Percentiles rank a stretch among this genome's conserved stretches.
Conservation (phyloP, 2,329 filamentous ascomycete genomes). For the Colletotrichum gloeosporioides region DNA sequence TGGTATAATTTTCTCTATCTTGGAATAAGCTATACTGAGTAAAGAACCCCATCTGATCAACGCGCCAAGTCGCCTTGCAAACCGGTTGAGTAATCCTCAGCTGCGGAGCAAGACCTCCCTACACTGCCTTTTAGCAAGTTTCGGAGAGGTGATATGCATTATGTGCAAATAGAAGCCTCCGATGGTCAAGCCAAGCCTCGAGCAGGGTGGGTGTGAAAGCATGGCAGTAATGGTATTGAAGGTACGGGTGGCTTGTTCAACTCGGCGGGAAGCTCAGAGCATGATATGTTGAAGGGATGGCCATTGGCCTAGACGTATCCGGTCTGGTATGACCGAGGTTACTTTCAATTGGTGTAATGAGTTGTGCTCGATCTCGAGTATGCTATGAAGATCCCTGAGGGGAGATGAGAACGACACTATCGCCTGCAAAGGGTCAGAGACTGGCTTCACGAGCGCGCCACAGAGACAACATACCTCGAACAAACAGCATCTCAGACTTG, state of each 20-base stretch:
- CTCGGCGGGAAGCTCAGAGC: background rate
- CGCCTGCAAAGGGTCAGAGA: conserved; percentile 53
- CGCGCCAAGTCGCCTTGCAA: background rate
- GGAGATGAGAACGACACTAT: conserved; percentile 76
- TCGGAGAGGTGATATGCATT: background rate
- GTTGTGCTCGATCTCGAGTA: background rate
- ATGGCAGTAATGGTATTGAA: background rate
- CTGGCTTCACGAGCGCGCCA: background rate
- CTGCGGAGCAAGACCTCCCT: background rate
- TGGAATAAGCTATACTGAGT: background rate
- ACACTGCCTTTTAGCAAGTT: background rate
- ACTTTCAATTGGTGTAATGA: background rate
- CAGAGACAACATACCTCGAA: conserved; percentile 72
- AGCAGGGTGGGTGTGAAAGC: background rate
- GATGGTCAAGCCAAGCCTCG: background rate
- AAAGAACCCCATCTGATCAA: background rate
- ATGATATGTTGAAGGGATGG: background rate
- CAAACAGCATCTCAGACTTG: conserved; percentile 98
- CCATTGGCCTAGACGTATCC: background rate
- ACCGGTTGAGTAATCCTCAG: background rate
- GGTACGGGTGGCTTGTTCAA: background rate
- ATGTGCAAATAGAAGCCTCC: background rate
- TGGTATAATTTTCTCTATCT: background rate
- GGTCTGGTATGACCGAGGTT: background rate
- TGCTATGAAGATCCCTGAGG: conserved; percentile 56